Percentiles rank a stretch among this genome's conserved stretches.
Conservation (phyloP, 1,284 basidiomycete genomes). For the Exobasidium cylindrosporum region DNA sequence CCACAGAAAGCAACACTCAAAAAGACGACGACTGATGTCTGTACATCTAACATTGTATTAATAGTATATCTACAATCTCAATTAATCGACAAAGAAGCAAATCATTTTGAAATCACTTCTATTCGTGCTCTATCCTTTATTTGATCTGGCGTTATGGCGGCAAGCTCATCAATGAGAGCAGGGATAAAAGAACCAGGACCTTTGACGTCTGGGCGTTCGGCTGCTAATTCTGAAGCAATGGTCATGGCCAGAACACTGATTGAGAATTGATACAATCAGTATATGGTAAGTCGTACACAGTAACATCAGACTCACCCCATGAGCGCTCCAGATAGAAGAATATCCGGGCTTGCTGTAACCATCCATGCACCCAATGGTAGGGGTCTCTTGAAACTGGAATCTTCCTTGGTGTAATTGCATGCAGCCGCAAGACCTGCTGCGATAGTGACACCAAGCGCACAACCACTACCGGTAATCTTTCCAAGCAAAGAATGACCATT, state of each 20-base stretch:
- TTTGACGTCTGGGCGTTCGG: slow-evolving; percentile 66
- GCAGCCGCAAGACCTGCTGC: slow-evolving; percentile 71
- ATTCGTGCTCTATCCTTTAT: slow-evolving; percentile 62
- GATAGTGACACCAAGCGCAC: slow-evolving; percentile 75
- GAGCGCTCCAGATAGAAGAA: slow-evolving; percentile 44
- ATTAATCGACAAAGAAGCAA: too few relatives aligned
- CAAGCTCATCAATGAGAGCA: slow-evolving; percentile 77
- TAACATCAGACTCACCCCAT: slow-evolving; percentile 11
- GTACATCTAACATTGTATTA: too few relatives aligned
- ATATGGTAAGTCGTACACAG: not conserved
- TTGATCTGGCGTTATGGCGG: slow-evolving; percentile 58
- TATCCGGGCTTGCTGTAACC: slow-evolving; percentile 25
- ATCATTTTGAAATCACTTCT: too few relatives aligned
- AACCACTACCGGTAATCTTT: slow-evolving; percentile 84
- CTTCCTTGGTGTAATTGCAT: slow-evolving; percentile 52
- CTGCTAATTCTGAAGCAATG: slow-evolving; percentile 78
- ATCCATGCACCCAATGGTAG: slow-evolving; percentile 19
- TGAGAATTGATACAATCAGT: not conserved
- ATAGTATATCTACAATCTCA: too few relatives aligned
- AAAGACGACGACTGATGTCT: not conserved
- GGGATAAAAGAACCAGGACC: slow-evolving; percentile 85
- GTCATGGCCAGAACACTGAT: slow-evolving; percentile 71
- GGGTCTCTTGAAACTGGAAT: not conserved
- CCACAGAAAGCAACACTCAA: not conserved
- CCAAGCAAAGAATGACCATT: slow-evolving; percentile 78